Evolutionary conservation across 2,329 filamentous ascomycete genomes (phyloP).

Genomic region (Immersiporthe knoxdaviesiana): DNA sequence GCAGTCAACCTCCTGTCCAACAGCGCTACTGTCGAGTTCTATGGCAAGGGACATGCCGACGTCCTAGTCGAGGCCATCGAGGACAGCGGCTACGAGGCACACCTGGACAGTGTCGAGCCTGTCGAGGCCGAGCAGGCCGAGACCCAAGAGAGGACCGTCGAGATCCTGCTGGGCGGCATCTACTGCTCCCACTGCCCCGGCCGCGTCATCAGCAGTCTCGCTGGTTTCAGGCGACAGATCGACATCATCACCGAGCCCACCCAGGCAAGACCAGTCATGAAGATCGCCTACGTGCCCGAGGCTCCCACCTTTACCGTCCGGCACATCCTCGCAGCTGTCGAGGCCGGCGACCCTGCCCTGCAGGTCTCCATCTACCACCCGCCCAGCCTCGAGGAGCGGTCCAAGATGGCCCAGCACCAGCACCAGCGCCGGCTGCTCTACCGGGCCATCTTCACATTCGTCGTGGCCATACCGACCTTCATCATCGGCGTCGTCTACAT

Average conservation of each 20-base stretch:
- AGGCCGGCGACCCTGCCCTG: conserved; percentile 67
- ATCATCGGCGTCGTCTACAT: conserved; percentile 90
- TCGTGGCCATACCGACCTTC: conserved; percentile 80
- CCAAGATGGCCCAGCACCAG: conserved; percentile 69
- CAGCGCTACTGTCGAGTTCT: conserved; percentile 65
- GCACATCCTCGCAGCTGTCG: conserved; percentile 70
- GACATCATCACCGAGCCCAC: conserved; percentile 60
- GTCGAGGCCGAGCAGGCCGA: conserved; percentile 38
- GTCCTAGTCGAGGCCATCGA: conserved; percentile 59
- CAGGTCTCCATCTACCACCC: conserved; percentile 74
- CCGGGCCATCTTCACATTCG: conserved; percentile 70
- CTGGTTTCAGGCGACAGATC: conserved; percentile 55
- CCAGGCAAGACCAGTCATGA: conserved; percentile 67
- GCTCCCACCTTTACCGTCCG: conserved; percentile 75
- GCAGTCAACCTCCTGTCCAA: conserved; percentile 69
- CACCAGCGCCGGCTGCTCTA: conserved; percentile 71
- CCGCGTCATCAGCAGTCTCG: conserved; percentile 58
- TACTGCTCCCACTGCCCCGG: conserved; percentile 74
- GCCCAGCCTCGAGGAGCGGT: conserved; percentile 81
- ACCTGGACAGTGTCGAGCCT: conserved; percentile 55
- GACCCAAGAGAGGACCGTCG: conserved; percentile 56
- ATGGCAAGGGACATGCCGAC: conserved; percentile 48
- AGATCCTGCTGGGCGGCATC: conserved; percentile 71
- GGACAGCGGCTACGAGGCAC: conserved; percentile 68
- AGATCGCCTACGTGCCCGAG: conserved; percentile 70